phyloP scores from a whole-genome alignment of 179 eudicot genomes.

The Heliamphora pulchella region DNA sequence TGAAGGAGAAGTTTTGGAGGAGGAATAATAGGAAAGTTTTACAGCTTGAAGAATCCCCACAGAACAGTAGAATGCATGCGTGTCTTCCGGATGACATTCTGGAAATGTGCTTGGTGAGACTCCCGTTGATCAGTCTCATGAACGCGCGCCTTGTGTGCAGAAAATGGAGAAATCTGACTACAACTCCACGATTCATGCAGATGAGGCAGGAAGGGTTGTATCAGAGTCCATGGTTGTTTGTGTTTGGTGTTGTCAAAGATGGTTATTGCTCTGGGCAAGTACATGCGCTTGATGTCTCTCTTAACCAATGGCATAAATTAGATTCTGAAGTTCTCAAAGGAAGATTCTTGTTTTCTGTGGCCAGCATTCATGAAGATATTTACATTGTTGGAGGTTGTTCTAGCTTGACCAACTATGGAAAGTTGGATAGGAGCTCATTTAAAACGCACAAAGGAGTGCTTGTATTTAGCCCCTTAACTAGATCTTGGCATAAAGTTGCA shows the following conservation, averaged over 20 bases:
- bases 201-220: conserved; percentile 60
- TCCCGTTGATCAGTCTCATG: conserved; percentile 83
- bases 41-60: conserved; percentile 28
- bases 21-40: conserved; percentile 39
- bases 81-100: conserved; percentile 85
- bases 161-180: conserved; percentile 76
- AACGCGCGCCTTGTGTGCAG: conserved; percentile 92
- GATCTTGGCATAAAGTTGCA: conserved; percentile 72
- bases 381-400: conserved; percentile 92
- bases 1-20: conserved; percentile 64
- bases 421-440: conserved; percentile 74
- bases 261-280: conserved; percentile 89
- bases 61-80: conserved; percentile 35
- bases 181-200: conserved; percentile 71
- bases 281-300: conserved; percentile 75
- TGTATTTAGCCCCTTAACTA: conserved; percentile 61
- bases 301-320: conserved; percentile 65
- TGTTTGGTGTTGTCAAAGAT: conserved; percentile 79
- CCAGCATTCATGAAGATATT: conserved; percentile 61
- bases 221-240: conserved; percentile 91
- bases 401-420: conserved; percentile 73
- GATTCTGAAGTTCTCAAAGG: conserved; percentile 66
- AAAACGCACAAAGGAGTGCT: conserved; percentile 81
- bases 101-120: conserved; percentile 94
- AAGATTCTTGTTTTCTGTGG: conserved; percentile 76